phyloP scores from a whole-genome alignment of 305 asterid genomes.

The Solanum hybrid region DNA sequence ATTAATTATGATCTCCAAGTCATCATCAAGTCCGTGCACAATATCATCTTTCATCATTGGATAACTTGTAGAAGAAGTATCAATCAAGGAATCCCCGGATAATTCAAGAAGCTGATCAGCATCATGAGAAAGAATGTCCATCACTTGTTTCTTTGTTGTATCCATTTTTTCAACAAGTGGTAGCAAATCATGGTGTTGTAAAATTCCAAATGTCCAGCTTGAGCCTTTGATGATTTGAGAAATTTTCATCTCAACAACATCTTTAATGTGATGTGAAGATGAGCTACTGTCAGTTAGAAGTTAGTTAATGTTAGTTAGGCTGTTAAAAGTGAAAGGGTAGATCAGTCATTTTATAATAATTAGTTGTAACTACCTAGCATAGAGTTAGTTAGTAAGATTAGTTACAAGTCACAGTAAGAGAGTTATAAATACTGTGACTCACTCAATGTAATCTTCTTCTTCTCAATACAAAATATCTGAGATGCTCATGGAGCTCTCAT shows the following conservation, averaged over 20 bases:
- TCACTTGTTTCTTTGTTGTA: not conserved
- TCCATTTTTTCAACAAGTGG: not conserved
- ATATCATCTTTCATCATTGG: not conserved
- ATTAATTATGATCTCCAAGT: not conserved
- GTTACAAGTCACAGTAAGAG: too few species aligned
- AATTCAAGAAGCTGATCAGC: not conserved
- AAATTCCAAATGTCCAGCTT: not conserved
- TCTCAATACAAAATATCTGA: too few species aligned
- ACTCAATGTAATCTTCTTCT: too few species aligned
- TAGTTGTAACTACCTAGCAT: too few species aligned
- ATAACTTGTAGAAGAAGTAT: not conserved
- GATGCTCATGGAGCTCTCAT: too few species aligned
- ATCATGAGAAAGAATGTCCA: not conserved
- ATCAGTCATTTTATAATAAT: too few species aligned
- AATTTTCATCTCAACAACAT: not conserved
- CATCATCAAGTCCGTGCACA: not conserved
- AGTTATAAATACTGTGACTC: too few species aligned
- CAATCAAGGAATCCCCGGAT: not conserved
- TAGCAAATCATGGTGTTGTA: not conserved
- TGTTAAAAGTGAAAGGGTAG: too few species aligned
- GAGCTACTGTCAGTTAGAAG: too few species aligned
- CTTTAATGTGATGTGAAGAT: too few species aligned
- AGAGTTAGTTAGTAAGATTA: too few species aligned
- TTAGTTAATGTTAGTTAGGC: too few species aligned
- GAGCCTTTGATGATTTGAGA: not conserved